Conservation (phyloP, 352 stramenopile species). For the Globisporangium megalacanthum region DNA sequence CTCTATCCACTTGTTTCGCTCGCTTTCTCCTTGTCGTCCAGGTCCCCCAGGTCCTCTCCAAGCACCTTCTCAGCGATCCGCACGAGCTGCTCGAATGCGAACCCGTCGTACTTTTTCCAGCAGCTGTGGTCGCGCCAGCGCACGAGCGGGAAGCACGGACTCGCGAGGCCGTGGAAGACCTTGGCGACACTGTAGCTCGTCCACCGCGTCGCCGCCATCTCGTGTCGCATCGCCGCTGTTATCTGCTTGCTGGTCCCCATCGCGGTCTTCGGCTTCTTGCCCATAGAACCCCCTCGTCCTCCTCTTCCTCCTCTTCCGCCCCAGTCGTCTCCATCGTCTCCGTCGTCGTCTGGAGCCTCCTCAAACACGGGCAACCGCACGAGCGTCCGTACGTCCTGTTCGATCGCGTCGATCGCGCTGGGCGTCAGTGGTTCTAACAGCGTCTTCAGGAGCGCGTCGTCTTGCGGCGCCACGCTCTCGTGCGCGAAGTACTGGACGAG, state of each 20-base stretch:
- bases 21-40: too few relatives aligned
- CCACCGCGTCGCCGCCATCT: constrained; percentile 27
- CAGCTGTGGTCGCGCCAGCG: constrained; percentile 58
- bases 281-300: background rate
- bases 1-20: too few relatives aligned
- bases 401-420: constrained; percentile 43
- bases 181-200: constrained; percentile 67
- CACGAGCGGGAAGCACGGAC: constrained; percentile 46
- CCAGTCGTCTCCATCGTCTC: constrained; percentile 6
- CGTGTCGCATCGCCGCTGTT: background rate
- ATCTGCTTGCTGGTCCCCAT: background rate
- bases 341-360: constrained; percentile 11
- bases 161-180: constrained; percentile 72
- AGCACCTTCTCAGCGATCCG: constrained; percentile 55
- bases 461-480: constrained; percentile 18
- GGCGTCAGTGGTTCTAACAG: constrained; percentile 45
- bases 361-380: constrained; percentile 19
- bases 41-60: constrained; percentile 8
- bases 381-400: constrained; percentile 42
- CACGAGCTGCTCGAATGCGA: constrained; percentile 75
- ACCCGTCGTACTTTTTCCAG: constrained; percentile 60
- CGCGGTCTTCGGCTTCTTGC: background rate
- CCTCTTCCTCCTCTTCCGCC: background rate
- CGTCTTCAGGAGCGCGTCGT: constrained; percentile 31
- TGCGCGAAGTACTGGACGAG: constrained; percentile 68